Conservation (phyloP, 192 early-diverging fungal genomes). For the Umbelopsis sp. region DNA sequence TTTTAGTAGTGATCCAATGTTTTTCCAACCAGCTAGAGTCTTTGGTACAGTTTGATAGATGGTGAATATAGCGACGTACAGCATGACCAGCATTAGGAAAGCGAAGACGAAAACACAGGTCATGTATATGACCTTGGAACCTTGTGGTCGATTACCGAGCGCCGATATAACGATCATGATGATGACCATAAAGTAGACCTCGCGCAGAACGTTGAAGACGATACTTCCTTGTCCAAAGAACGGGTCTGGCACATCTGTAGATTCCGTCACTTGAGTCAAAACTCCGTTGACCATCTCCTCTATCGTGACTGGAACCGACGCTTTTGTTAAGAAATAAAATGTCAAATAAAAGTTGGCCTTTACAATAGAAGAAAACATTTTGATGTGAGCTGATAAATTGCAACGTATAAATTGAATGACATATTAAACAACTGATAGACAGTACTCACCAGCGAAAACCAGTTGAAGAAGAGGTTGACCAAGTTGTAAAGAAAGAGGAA, state of each 20-base stretch:
- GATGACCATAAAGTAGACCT: slow-evolving; percentile 78
- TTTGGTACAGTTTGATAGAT: slow-evolving; percentile 48
- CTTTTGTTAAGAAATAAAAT: slow-evolving; percentile 73
- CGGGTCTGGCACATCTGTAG: slow-evolving; percentile 8
- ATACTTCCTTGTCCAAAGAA: slow-evolving; percentile 43
- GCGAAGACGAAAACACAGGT: slow-evolving; percentile 74
- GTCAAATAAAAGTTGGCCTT: slow-evolving; percentile 80
- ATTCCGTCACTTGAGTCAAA: neutral
- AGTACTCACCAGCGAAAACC: slow-evolving; percentile 73
- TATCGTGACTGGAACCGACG: slow-evolving; percentile 32
- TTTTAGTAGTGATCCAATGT: slow-evolving; percentile 7
- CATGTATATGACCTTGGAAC: slow-evolving; percentile 73
- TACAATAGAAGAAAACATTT: neutral
- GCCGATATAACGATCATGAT: slow-evolving; percentile 81
- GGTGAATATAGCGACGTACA: slow-evolving; percentile 54
- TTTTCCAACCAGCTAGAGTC: slow-evolving; percentile 22
- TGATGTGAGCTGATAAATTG: too few species aligned
- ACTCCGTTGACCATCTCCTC: slow-evolving; percentile 59
- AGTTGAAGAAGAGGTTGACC: slow-evolving; percentile 70
- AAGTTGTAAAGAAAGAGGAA: slow-evolving; percentile 71
- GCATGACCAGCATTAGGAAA: slow-evolving; percentile 76
- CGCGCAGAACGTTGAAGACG: slow-evolving; percentile 70
- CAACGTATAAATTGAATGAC: too few species aligned
- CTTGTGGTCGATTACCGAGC: slow-evolving; percentile 91
- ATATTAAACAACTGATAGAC: slow-evolving; percentile 43